A percentile compares a stretch with the other conserved stretches of the same genome.
These are phyloP conservation scores for Bjerkandera adusta DNA, from an alignment of 1,284 basidiomycete species.

Conservation along the genomic window DNA sequence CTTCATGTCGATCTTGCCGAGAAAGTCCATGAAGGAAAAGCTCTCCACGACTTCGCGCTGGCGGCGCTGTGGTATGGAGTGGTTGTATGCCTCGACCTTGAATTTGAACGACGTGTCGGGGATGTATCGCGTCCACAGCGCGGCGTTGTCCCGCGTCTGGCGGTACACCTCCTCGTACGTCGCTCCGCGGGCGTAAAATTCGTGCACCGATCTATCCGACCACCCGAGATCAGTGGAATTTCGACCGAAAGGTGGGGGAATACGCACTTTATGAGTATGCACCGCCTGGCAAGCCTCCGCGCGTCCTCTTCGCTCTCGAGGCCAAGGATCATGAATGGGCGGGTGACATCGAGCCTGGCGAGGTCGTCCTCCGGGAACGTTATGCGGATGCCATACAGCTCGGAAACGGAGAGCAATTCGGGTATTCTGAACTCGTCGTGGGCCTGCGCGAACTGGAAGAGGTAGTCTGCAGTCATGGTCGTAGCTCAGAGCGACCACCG, in stretches of 20 bases:
- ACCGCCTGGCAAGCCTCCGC: conserved; percentile 69
- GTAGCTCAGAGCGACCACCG: neutral
- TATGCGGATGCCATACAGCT: conserved; percentile 61
- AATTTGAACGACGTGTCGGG: conserved; percentile 79
- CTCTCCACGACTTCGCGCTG: conserved; percentile 74
- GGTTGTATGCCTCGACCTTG: conserved; percentile 75
- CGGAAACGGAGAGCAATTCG: conserved; percentile 71
- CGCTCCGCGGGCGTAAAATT: conserved; percentile 70
- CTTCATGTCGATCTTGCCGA: conserved; percentile 84
- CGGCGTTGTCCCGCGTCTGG: conserved; percentile 43
- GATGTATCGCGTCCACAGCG: conserved; percentile 61
- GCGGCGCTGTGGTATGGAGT: conserved; percentile 64
- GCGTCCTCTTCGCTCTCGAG: conserved; percentile 77
- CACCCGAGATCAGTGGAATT: conserved; percentile 15
- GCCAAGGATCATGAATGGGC: conserved; percentile 75
- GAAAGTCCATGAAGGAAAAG: conserved; percentile 85
- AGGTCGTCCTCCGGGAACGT: conserved; percentile 39
- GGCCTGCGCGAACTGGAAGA: conserved; percentile 77
- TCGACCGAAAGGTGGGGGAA: neutral
- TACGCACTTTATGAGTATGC: conserved; percentile 80
- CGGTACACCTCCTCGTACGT: conserved; percentile 73
- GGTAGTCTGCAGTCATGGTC: conserved; percentile 46
- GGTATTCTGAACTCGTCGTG: conserved; percentile 82
- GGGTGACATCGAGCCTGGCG: conserved; percentile 41
- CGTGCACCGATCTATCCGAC: conserved; percentile 64